These are phyloP conservation scores for Fusarium phyllophilum DNA, from an alignment of 2,329 filamentous ascomycete species.

Conservation along the genomic window DNA sequence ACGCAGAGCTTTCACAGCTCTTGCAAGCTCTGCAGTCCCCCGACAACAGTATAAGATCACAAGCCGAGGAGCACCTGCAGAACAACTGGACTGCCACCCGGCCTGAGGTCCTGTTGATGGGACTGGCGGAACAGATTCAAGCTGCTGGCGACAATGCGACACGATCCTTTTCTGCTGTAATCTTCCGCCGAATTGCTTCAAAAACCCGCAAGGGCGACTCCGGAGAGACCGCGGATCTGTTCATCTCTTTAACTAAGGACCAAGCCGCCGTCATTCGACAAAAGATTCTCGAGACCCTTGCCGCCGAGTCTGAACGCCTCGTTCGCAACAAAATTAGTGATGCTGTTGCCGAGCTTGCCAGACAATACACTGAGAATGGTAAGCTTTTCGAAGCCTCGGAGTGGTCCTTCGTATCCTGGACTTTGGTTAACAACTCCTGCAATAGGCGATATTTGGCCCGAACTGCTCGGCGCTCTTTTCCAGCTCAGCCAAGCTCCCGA, in stretches of 20 bases:
- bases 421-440: constrained; percentile 30
- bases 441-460: constrained; percentile 85
- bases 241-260: constrained; percentile 79
- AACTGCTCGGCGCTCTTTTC: constrained; percentile 87
- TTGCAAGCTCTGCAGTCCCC: constrained; percentile 88
- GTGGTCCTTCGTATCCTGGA: not conserved
- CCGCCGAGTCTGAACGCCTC: constrained; percentile 74
- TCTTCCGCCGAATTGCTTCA: constrained; percentile 92
- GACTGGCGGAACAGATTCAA: constrained; percentile 90
- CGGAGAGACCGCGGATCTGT: constrained; percentile 82
- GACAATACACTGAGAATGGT: constrained; percentile 95
- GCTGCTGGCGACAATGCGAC: constrained; percentile 79
- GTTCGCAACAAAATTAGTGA: constrained; percentile 97
- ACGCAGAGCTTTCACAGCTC: constrained; percentile 85
- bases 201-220: constrained; percentile 83
- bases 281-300: constrained; percentile 83
- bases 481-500: constrained; percentile 89
- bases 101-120: constrained; percentile 92
- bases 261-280: constrained; percentile 82
- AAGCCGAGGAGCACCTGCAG: constrained; percentile 90
- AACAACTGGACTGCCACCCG: constrained; percentile 86
- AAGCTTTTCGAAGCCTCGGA: constrained; percentile 50
- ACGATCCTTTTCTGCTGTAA: constrained; percentile 89
- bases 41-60: constrained; percentile 85
- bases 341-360: constrained; percentile 93